Base-by-base conservation (phyloP, 768 basidiomycete species). In the Boletus patriciae region DNA sequence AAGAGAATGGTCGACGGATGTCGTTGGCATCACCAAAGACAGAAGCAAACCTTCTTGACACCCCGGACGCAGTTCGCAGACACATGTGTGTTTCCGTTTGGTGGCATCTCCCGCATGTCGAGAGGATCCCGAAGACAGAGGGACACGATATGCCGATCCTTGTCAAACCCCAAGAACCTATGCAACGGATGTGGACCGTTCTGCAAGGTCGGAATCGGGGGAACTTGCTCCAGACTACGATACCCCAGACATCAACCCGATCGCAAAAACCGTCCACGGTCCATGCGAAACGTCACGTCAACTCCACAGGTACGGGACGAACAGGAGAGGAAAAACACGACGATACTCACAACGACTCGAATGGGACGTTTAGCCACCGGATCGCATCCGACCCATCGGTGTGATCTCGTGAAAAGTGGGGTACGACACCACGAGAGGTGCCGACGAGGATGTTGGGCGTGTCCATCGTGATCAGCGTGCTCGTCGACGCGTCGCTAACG, bases 341-440 rank as follows among this genome's bases (percentile, higher is more conserved):
- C n/a, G 27, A 48, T 25, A 79, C 86, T 81, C 71, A 92, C 91
- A 92, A 93, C 19, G 85, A 80, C 72, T 93, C 91, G 64, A 92
- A 92, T 1, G 90, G 84, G 0, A 92, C 73, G 57, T 88, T 80
- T 0, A 88, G 70, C 82, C 87, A 89, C 55, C 70, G 77, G 33
- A 90, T 79, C 1, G 83, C 77, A 10, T 72, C 62, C 1, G 81
- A 81, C 29, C 62, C 59, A 19, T 65, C 63, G 23, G 78, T 70
- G 54, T 88, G 82, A 63, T 90, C 89, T 43, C 82, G 74, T 8
- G 88, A 85, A 6, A 92, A 74, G 69, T 93, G 91, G 0, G 87
- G 86, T 0, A 93, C 76, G 27, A 86, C 76, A 0, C 91, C 91
- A 15, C 91, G 83, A 42, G 87, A 87, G 5, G 90, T 90, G 4